Evolutionary conservation across 1,284 basidiomycete species (phyloP).

Genomic region (Abortiporus biennis): DNA sequence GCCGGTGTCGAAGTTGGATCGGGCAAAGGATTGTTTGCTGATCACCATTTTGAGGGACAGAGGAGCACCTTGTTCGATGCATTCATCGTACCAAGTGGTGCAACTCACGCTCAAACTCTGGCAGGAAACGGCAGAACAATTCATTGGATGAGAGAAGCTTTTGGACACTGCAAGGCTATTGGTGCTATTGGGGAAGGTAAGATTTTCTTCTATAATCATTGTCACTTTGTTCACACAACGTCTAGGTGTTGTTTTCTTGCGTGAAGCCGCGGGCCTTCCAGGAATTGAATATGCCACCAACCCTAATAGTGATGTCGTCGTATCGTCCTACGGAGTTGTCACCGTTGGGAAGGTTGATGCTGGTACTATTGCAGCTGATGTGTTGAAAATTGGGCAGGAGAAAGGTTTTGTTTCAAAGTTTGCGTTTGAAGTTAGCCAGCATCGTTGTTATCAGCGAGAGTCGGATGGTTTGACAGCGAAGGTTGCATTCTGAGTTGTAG

Average conservation of each 20-base stretch:
- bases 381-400: conserved; percentile 35
- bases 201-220: conserved; percentile 10
- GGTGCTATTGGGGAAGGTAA: conserved; percentile 66
- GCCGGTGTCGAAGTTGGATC: conserved; percentile 28
- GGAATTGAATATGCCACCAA: conserved; percentile 34
- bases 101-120: conserved; percentile 46
- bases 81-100: conserved; percentile 65
- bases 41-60: conserved; percentile 73
- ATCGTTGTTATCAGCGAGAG: conserved; percentile 58
- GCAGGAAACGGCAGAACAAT: conserved; percentile 48
- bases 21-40: conserved; percentile 35
- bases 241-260: conserved; percentile 43
- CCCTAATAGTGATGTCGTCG: conserved; percentile 32
- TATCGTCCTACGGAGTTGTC: conserved; percentile 55
- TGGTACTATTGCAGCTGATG: conserved; percentile 33
- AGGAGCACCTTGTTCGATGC: conserved; percentile 80
- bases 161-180: conserved; percentile 75
- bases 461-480: conserved; percentile 43
- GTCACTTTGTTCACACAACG: conserved; percentile 2
- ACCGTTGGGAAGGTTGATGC: conserved; percentile 45
- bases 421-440: conserved; percentile 55
- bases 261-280: conserved; percentile 39
- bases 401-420: conserved; percentile 55
- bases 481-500: conserved; percentile 48
- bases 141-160: conserved; percentile 74